Evolutionary conservation across 305 asterid genomes (phyloP), one percentile per base, ranked within the genome.

Genomic region (Fraxinus sp.): DNA sequence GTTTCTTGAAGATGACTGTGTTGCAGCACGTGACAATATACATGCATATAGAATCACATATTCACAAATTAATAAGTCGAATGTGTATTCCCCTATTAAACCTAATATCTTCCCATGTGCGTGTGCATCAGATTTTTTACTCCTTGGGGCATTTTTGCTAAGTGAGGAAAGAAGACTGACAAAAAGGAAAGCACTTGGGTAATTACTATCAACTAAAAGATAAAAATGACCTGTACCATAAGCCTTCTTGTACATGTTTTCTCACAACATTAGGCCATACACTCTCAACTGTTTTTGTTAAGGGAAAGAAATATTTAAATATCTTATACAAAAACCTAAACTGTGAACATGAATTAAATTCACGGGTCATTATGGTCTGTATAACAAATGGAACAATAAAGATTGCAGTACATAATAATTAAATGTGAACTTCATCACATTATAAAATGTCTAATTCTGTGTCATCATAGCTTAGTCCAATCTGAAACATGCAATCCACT

Each of bases 401-500:
- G 71, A 64, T 30, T 9, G 1, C 14, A n/a, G 64, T 68, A 71
- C 33, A 52, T 80, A 28, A 64, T 16, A 77, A 77, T 59, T 68
- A 18, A 74, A 57, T 57, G 66, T 57, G 66, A 57, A 57, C 26
- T 57, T 57, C 66, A 57, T 18, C 64, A 64, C 20, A 68, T 30
- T 30, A 76, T 64, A 64, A 70, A 82, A 26, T 35, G 46, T 66
- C 64, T 74, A 41, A 35, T 55, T 32, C 76, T 24, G 44, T 85
- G 52, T 33, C 80, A 79, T 77, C 59, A 13, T 70, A 22, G 18
- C 68, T 64, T 46, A 62, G 52, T 62, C 64, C 33, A 30, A 26
- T 33, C 26, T 74, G 20, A 13, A 46, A 13, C 18, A 26, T 62
- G 64, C 59, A 68, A 77, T 26, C 73, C 11, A 57, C 9, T 59